Percentiles rank a stretch among this genome's conserved stretches.
phyloP scores from a whole-genome alignment of 2,329 filamentous ascomycete species.

The Thielaviopsis musarum region DNA sequence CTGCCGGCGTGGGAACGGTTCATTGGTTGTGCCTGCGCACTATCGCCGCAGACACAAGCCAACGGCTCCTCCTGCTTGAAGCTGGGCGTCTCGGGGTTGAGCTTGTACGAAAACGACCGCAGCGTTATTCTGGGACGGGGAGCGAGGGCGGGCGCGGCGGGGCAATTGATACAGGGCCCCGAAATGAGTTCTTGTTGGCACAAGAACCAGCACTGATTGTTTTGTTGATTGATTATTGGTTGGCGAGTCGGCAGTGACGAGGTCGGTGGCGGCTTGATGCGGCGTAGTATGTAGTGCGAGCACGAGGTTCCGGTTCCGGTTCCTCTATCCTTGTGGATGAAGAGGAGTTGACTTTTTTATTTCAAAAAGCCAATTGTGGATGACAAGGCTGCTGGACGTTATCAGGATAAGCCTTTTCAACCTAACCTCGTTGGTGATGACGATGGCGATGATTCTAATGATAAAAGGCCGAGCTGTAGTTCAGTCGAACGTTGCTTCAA shows the following conservation, averaged over 20 bases:
- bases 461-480: not conserved
- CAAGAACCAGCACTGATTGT: not conserved
- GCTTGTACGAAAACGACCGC: conserved; percentile 8
- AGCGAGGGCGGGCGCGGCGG: conserved; percentile 3
- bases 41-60: conserved; percentile 12
- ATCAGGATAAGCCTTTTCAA: not conserved
- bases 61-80: conserved; percentile 9
- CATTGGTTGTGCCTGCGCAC: conserved; percentile 13
- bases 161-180: conserved; percentile 10
- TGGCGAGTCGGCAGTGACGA: not conserved
- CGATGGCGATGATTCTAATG: not conserved
- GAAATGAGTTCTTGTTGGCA: not conserved
- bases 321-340: not conserved
- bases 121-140: conserved; percentile 9
- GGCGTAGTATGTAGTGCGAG: not conserved
- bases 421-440: not conserved
- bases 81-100: conserved; percentile 11
- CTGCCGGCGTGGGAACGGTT: conserved; percentile 45
- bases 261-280: not conserved
- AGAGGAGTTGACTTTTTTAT: not conserved
- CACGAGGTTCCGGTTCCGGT: no score
- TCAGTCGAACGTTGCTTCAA: not conserved
- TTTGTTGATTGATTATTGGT: not conserved
- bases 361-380: not conserved
- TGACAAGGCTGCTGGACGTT: not conserved